Evolutionary conservation across 2,329 filamentous ascomycete genomes (phyloP).

Genomic region (Penicillium sp.): DNA sequence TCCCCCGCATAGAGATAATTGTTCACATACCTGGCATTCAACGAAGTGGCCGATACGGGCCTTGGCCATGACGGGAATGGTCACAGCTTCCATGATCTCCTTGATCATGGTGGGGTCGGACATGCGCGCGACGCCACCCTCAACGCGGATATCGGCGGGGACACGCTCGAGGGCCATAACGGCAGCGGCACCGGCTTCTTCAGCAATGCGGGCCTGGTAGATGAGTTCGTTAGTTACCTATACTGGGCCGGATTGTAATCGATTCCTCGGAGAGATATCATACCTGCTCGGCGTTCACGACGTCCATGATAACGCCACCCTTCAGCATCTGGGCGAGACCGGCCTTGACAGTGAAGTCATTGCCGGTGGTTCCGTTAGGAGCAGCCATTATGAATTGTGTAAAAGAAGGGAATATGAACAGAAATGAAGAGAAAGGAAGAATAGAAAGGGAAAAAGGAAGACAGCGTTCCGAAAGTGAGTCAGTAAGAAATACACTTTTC

Average conservation of each 20-base stretch:
- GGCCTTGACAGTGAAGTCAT: constrained; percentile 84
- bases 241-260: background rate
- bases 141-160: constrained; percentile 86
- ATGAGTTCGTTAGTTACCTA: background rate
- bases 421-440: constrained; percentile 2
- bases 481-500: constrained; percentile 18
- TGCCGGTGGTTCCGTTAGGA: constrained; percentile 36
- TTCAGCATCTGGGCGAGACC: constrained; percentile 97
- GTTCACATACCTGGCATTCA: constrained; percentile 70
- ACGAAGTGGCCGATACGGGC: constrained; percentile 96
- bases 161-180: constrained; percentile 99
- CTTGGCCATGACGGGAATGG: constrained; percentile 99
- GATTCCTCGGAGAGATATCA: background rate
- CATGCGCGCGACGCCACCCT: constrained; percentile 96
- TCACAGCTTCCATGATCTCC: constrained; percentile 90
- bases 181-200: constrained; percentile 90
- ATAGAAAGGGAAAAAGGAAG: constrained; percentile 2
- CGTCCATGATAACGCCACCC: constrained; percentile 99
- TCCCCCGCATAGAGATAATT: constrained; percentile 1
- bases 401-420: constrained; percentile 3
- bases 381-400: constrained; percentile 34
- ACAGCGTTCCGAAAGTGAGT: constrained; percentile 16
- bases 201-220: constrained; percentile 83
- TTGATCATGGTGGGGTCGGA: constrained; percentile 91
- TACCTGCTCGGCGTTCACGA: constrained; percentile 83